Evolutionary conservation across 768 basidiomycete species (phyloP), one percentile per base, ranked within the genome.

Genomic region (Xanthoconium purpureum): DNA sequence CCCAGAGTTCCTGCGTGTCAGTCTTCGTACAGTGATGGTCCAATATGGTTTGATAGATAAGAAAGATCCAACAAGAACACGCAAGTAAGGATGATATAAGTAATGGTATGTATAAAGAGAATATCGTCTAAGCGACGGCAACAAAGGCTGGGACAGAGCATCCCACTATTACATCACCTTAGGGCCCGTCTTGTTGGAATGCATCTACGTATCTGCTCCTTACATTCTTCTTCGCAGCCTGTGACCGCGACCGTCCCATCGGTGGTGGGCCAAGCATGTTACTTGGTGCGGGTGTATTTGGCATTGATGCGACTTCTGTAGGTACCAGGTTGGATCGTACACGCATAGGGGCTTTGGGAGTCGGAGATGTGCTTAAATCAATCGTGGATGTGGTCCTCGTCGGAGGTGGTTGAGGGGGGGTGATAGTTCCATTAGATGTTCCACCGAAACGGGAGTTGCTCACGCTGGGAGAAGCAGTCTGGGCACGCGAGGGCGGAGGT

Each of bases 171-270:
- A 59, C 63, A 36, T 63, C 64, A 42, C 68, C 46, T 9, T 47
- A 20, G 3, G 58, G 63, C 33, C 65, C 73, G 33, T 78, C 77
- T 63, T 86, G 80, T 61, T 88, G 85, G 71, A 94, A 87, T n/a
- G 94, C 88, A 67, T 94, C 92, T 3, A 97, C 93, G 67, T 97
- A 97, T 58, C 91, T 84, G 68, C 78, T 89, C 53, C 92, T 83
- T 53, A 90, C 74, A 61, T 85, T 88, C 58, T 88, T 87, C 74
- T 91, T 95, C 28, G 84, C 79, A 20, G 75, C 73, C 33, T 81
- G 79, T 47, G 80, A 81, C 29, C 83, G 80, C 28, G 81, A 79
- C 29, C 78, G 68, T 40, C 78, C 78, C 49, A 77, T 72, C n/a
- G 81, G 75, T 52, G 78, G 69, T 33, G 68, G 67, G 33, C 60